Base-by-base conservation (phyloP, 768 basidiomycete species). In the Paxillus rubicundulus region DNA sequence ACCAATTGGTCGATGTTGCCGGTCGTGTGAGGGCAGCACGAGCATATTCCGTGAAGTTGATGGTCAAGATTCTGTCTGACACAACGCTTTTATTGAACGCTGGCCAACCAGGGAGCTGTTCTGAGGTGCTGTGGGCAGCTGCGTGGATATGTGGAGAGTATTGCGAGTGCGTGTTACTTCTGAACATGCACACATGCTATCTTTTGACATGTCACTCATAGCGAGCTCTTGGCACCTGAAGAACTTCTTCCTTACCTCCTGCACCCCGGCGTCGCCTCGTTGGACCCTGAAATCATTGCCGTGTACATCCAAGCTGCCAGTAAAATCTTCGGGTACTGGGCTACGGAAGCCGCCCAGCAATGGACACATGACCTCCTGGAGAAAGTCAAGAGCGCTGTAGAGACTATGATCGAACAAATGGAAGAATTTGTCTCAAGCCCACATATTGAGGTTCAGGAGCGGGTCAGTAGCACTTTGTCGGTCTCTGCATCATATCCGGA, bases 61-160 rank as follows among this genome's bases (percentile, higher is more conserved):
- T 95, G 85, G 83, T 85, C 54, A 84, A 86, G 45, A 64, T 98
- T 9, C 67, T 98, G 38, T 81, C 79, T 43, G 95, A 98, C 57
- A 87, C 91, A 40, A 77, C 79, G 0, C 80, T 95, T 60, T 58
- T 92, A 46, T 73, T 78, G 49, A 85, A 84, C 64, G 83, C 85
- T 3, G 71, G 74, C 17, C 86, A 90, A 18, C 79, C 81, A 45
- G 86, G 82, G 1, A 85, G 84, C 64, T 95, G 91, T 61, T 81
- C 85, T 0, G 91, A 95, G 63, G 82, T 96, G 9, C 73, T 97
- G 2, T 92, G 90, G 82, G 97, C 95, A 0, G 95, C 94, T 9
- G 92, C 93, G 5, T 99, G 92, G 90, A 89, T 98, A 59, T 93
- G 91, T 56, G 96, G 95, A 17, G 97, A 99, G 71, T 92, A 92